Percentiles rank a stretch among this genome's conserved stretches.
Conservation (phyloP, 106 monocot genomes). For the Platanthera zijinensis region DNA sequence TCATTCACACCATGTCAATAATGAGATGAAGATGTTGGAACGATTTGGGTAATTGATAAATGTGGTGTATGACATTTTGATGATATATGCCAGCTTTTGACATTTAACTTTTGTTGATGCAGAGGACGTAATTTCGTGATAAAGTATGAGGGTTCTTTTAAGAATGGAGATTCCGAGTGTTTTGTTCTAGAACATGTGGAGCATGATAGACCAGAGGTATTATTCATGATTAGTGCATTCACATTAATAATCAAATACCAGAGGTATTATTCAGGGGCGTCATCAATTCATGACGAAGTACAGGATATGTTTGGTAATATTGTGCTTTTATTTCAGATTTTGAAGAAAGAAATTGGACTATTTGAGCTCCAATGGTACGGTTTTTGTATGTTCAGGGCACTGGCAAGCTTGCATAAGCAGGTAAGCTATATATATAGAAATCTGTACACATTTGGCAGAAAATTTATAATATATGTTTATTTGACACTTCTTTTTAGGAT, state of each 20-base stretch:
- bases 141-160: slow-evolving; percentile 80
- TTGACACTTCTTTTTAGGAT: slow-evolving; percentile 35
- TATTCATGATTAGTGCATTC: neutral
- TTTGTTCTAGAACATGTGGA: slow-evolving; percentile 91
- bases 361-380: slow-evolving; percentile 89
- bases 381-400: slow-evolving; percentile 85
- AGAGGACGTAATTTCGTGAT: slow-evolving; percentile 83
- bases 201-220: slow-evolving; percentile 97
- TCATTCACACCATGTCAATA: slow-evolving; percentile 71
- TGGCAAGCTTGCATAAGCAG: slow-evolving; percentile 92
- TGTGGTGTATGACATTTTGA: neutral
- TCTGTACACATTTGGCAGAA: neutral
- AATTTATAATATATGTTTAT: slow-evolving; percentile 2
- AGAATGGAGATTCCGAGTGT: slow-evolving; percentile 56
- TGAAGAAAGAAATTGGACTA: slow-evolving; percentile 72
- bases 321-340: slow-evolving; percentile 24
- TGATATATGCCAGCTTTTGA: neutral
- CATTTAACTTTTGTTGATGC: slow-evolving; percentile 14
- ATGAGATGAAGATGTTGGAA: slow-evolving; percentile 94
- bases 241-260: slow-evolving; percentile 15
- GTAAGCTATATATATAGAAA: slow-evolving; percentile 18
- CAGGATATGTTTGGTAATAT: neutral
- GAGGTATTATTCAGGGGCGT: slow-evolving; percentile 36
- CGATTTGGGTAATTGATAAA: slow-evolving; percentile 66
- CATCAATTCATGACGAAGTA: neutral